phyloP scores from a whole-genome alignment of 768 basidiomycete species.

The Auriscalpium vulgare region DNA sequence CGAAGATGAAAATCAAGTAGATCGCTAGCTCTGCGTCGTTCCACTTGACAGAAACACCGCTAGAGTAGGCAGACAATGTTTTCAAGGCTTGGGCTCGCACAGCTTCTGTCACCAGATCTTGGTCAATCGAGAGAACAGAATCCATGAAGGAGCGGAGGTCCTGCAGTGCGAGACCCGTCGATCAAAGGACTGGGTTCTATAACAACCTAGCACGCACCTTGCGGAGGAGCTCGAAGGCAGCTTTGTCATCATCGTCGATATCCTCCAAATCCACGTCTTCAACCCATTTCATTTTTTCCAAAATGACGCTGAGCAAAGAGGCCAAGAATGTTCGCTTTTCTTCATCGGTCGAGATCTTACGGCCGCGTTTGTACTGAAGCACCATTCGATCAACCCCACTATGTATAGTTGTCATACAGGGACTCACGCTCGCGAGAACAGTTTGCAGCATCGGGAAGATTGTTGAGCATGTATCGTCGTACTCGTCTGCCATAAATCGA shows the following conservation, averaged over 20 bases:
- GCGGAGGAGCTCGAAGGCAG: conserved; percentile 77
- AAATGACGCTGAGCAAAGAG: conserved; percentile 67
- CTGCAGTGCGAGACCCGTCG: conserved; percentile 30
- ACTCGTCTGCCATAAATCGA: conserved; percentile 82
- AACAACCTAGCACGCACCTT: conserved; percentile 44
- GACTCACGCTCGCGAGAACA: conserved; percentile 64
- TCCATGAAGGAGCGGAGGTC: conserved; percentile 84
- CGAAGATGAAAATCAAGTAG: conserved; percentile 91
- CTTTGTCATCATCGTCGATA: conserved; percentile 80
- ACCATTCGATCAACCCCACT: background rate
- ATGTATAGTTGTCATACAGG: background rate
- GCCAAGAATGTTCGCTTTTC: conserved; percentile 68
- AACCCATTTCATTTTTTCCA: conserved; percentile 90
- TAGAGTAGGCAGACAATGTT: conserved; percentile 66
- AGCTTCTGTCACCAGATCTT: conserved; percentile 72
- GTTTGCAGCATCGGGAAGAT: conserved; percentile 75
- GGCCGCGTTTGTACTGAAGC: conserved; percentile 71
- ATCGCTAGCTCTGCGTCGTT: conserved; percentile 88
- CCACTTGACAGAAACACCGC: conserved; percentile 68
- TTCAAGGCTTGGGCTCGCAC: conserved; percentile 65
- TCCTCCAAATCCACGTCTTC: conserved; percentile 72
- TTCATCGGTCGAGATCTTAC: conserved; percentile 52
- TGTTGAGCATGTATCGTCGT: conserved; percentile 82
- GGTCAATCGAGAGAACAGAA: conserved; percentile 78
- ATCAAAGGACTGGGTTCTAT: background rate